Evolutionary conservation across 768 basidiomycete species (phyloP), one percentile per base, ranked within the genome.

Genomic region (Boletellus emodensis): DNA sequence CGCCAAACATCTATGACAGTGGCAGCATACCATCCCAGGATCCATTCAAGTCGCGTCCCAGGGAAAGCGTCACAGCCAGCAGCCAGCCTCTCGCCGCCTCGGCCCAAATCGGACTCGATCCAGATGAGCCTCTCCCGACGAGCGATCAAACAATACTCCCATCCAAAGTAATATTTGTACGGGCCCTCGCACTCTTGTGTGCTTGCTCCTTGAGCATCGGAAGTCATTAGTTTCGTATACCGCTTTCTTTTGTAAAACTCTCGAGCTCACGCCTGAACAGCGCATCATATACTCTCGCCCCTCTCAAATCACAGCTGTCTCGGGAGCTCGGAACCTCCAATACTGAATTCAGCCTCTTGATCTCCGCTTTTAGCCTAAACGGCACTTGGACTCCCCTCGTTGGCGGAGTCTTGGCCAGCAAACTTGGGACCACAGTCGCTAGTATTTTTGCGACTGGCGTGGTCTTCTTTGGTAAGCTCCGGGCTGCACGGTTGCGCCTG

Each of bases 161-260:
- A 18, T 32, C 55, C 30, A 69, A 72, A 49, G 74, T 77, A 2
- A 72, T 76, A 40, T 65, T 81, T 54, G 72, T 88, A 17, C 74
- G 85, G 43, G 61, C 69, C 2, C 57, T 89, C 18, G 86, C 87
- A 13, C 73, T 90, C 3, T 61, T 85, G 1, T 88, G 85, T 51
- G 84, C 84, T 22, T 88, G 86, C 61, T 82, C 80, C 28, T 65
- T 90, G 56, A 86, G 85, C 59, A 70, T 90, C 33, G 88, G 87
- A 32, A 85, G 84, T 54, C 87, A 90, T 62, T 89, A 87, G 87
- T 88, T 63, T 87, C 86, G 86, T 87, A 60, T 40, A 80, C 68
- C 33, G 46, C 13, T 41, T 30, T 43, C 8, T 15, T 41, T 44
- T 24, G 15, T 34, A 13, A 49, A 42, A 40, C 17, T n/a, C 11